phyloP scores from a whole-genome alignment of 768 basidiomycete species.

The Amanita pallidorosea region DNA sequence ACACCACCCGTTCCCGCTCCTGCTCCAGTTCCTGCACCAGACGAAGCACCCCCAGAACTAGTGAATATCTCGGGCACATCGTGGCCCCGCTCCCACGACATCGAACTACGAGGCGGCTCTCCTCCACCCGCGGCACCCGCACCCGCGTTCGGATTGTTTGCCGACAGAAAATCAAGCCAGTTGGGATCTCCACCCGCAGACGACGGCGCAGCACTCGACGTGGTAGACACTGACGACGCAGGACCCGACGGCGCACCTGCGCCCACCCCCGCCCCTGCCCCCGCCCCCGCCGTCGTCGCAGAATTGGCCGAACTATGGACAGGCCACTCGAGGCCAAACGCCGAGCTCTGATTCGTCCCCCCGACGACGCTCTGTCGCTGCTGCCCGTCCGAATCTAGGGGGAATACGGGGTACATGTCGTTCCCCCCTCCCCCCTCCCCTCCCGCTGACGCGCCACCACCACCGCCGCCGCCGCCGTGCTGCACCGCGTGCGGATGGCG shows the following conservation, averaged over 20 bases:
- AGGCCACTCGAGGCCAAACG: slow-evolving; percentile 24
- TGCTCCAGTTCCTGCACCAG: background rate
- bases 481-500: slow-evolving; percentile 3
- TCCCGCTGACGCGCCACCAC: too few species aligned
- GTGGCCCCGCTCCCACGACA: slow-evolving; percentile 22
- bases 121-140: background rate
- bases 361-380: slow-evolving; percentile 11
- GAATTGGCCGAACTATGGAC: slow-evolving; percentile 15
- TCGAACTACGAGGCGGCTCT: slow-evolving; percentile 8
- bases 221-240: slow-evolving; percentile 8
- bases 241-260: background rate
- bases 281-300: background rate
- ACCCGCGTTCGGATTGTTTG: slow-evolving; percentile 6
- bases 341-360: slow-evolving; percentile 2
- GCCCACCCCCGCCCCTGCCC: background rate
- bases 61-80: slow-evolving; percentile 1
- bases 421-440: too few species aligned
- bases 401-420: slow-evolving; percentile 13
- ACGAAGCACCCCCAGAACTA: background rate
- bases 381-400: slow-evolving; percentile 15
- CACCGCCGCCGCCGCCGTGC: too few species aligned
- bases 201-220: slow-evolving; percentile 2
- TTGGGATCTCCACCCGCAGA: slow-evolving; percentile 10
- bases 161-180: slow-evolving; percentile 23
- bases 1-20: background rate